phyloP scores from a whole-genome alignment of 306 rosid genomes.

The Vicia sativa region DNA sequence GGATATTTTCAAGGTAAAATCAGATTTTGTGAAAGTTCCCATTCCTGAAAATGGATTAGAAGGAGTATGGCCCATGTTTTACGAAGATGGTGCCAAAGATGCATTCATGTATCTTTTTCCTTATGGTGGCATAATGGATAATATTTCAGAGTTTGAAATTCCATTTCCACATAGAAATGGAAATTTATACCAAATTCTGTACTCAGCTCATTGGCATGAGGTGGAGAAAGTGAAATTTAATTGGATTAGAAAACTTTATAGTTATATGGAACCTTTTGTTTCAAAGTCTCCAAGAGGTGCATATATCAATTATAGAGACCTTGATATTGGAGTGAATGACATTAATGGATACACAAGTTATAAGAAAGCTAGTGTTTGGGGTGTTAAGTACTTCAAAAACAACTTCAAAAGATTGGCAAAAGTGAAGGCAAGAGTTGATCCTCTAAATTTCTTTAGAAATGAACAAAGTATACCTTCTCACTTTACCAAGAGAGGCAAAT shows the following conservation, averaged over 20 bases:
- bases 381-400: conserved; percentile 35
- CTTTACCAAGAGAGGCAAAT: background rate
- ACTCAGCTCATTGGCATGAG: conserved; percentile 32
- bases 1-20: conserved; percentile 38
- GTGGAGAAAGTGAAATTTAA: conserved; percentile 13
- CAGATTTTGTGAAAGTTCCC: conserved; percentile 42
- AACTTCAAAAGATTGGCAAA: conserved; percentile 34
- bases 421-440: conserved; percentile 40
- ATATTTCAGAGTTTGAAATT: conserved; percentile 40
- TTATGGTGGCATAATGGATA: conserved; percentile 46
- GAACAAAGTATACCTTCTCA: conserved; percentile 22
- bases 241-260: conserved; percentile 36
- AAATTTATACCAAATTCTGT: conserved; percentile 34
- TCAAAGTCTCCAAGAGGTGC: conserved; percentile 8
- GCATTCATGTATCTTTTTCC: conserved; percentile 22
- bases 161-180: conserved; percentile 46
- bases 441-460: conserved; percentile 25
- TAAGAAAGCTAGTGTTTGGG: conserved; percentile 42
- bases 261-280: conserved; percentile 11
- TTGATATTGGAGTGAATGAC: conserved; percentile 27
- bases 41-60: conserved; percentile 34
- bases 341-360: conserved; percentile 36
- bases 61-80: conserved; percentile 44
- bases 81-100: conserved; percentile 35
- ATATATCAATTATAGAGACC: conserved; percentile 8